Base-by-base conservation (phyloP, 2,329 filamentous ascomycete species). In the Fusarium brevicatenulatum region DNA sequence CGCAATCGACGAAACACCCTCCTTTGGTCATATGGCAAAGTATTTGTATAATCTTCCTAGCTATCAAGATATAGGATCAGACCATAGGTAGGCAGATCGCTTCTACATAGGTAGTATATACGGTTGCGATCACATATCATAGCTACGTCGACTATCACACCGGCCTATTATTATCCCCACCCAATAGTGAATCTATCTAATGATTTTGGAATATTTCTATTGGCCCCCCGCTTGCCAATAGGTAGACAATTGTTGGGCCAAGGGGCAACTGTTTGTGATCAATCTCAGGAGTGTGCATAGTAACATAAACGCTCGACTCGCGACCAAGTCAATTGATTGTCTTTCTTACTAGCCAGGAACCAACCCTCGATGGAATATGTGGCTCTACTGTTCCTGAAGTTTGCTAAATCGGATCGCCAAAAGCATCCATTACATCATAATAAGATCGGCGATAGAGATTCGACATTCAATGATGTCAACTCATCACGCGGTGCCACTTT, bases 361-460 rank as follows among this genome's bases (percentile, higher is more conserved):
- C 9, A 28, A 23, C 23, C 34, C 21, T 28, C 28, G 34, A 40
- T 56, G 52, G 30, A 19, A 63, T 25, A 52, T 39, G 37, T 54
- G 46, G 32, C 52, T 65, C 30, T 53, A 53, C 15, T 46, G 53
- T 59, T 53, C 36, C 40, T 50, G 59, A 65, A 70, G 19, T 65
- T 39, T 58, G 34, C 32, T 49, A 21, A 47, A 54, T 59, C 47
- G 66, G 47, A 58, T 70, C 53, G 42, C 50, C 66, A 70, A 69
- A 56, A 57, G 60, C 47, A 39, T 70, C 59, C 19, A 70, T 66
- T 70, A 59, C 66, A 70, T 70, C 53, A 66, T 70, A 30, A 11
- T n/a, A 44, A 18, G 67, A 59, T 66, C 59, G 42, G 34, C 63
- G 44, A 44, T 36, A 43, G 28, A 19, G 19, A 44, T 40, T 50